These are phyloP conservation scores for Bolboschoenus planiculmis DNA, from an alignment of 176 grass and related monocot species.

Conservation along the genomic window DNA sequence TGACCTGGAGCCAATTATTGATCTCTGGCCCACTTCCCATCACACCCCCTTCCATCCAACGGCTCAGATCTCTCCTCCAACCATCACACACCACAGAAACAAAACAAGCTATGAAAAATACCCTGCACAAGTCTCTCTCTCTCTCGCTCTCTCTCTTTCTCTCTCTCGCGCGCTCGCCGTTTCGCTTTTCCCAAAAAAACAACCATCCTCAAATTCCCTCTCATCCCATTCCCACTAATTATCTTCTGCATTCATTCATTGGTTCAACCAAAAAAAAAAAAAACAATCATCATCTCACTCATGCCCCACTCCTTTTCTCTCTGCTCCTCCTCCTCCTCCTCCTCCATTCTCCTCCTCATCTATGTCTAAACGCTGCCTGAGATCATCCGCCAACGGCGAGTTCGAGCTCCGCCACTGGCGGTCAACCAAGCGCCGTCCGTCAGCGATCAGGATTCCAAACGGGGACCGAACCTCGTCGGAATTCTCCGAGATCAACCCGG, in stretches of 20 bases:
- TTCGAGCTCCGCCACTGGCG: constrained; percentile 74
- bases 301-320: not conserved
- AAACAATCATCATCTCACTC: constrained; percentile 1
- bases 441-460: constrained; percentile 41
- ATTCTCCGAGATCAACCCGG: not conserved
- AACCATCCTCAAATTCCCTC: constrained; percentile 1
- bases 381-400: constrained; percentile 31
- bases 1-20: constrained; percentile 17
- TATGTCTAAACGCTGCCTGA: constrained; percentile 28
- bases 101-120: constrained; percentile 4
- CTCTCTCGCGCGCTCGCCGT: constrained; percentile 2
- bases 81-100: not conserved
- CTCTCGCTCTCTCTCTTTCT: not conserved
- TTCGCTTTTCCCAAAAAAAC: constrained; percentile 32
- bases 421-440: constrained; percentile 14
- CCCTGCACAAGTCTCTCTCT: constrained; percentile 16
- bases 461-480: not conserved
- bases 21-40: not conserved
- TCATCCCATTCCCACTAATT: not conserved
- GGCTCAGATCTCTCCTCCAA: not conserved
- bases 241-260: not conserved
- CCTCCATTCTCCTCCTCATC: not conserved
- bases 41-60: not conserved
- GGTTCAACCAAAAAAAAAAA: constrained; percentile 3
- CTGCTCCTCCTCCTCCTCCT: not conserved